Base-by-base conservation (phyloP, 2,329 filamentous ascomycete genomes). In the Drechslerella dactyloides region DNA sequence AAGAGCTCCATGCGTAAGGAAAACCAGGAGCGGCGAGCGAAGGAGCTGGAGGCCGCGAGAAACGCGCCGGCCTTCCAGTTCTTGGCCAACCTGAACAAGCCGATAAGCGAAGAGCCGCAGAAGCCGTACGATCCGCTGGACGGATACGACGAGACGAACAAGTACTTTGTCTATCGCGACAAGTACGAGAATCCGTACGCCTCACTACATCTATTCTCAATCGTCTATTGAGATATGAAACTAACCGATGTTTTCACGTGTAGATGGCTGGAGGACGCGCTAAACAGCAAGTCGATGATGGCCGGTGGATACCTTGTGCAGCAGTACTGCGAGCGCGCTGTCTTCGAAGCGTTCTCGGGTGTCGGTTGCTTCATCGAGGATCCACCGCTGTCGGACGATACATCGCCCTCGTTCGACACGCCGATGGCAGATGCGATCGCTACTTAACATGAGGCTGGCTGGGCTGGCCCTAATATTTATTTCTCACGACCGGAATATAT, bases 331-430 rank as follows among this genome's bases (percentile, higher is more conserved):
- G 84, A 87, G 6, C 84, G 93, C 23, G 88, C 90, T 23, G 82
- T 99, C 78, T 90, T 91, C 72, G 93, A 97, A 78, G 92, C 93
- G 0, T 97, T 97, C 80, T 87, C 90, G 0, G 94, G 96, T 0
- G 80, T 99, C 70, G 91, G 90, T 0, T 90, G 96, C 46, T 96
- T 96, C 76, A 83, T 99, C 46, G 89, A 86, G 37, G 91, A 97
- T 51, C 93, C 96, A 33, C 56, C 54, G 24, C 24, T n/a, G 24
- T 21, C 27, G 33, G 65, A 57, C 15, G 58, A 55, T 2, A 13
- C 30, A n/a, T 40, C 37, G 7, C 13, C 17, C 1, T 70, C 59
- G 2, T 61, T 72, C n/a, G 68, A 72, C 51, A 72, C 68, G 1
- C 60, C 60, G 0, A 72, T 72, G 68, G 19, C 55, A 21, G 60